Conservation (phyloP, 768 basidiomycete genomes). For the Porphyrellus cyaneotinctus region DNA sequence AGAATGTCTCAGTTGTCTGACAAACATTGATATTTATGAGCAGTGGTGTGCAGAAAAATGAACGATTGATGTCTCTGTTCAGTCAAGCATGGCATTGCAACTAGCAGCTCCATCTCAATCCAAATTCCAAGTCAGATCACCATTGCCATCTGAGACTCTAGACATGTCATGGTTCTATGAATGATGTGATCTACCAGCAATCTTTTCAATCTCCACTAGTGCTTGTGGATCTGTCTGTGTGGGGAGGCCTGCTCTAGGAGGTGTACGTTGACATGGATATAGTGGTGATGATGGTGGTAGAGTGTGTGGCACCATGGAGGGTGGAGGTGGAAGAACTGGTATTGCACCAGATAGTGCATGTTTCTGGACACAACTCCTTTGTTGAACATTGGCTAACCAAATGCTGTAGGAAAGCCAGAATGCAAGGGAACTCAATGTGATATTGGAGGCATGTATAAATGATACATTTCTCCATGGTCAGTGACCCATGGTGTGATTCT, state of each 20-base stretch:
- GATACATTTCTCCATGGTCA: conserved; percentile 47
- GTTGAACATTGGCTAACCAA: not conserved
- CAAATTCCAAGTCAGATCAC: not conserved
- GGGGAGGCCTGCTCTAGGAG: conserved; percentile 53
- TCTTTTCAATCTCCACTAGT: conserved; percentile 39
- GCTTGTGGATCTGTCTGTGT: conserved; percentile 50
- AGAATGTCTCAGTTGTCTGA: no score
- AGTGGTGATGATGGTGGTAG: conserved; percentile 45
- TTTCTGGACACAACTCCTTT: no score
- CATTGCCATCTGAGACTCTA: conserved; percentile 4
- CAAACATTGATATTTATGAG: conserved; percentile 62
- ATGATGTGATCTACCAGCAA: conserved; percentile 52
- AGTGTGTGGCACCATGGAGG: conserved; percentile 53
- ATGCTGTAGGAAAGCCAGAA: conserved; percentile 37
- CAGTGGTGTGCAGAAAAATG: conserved; percentile 65
- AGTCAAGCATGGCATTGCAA: conserved; percentile 41
- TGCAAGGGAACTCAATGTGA: conserved; percentile 49
- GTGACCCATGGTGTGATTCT: conserved; percentile 8
- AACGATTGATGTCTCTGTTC: conserved; percentile 76
- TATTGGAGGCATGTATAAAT: conserved; percentile 42
- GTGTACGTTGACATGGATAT: conserved; percentile 52
- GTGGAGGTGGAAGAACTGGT: conserved; percentile 49
- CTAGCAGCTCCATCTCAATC: not conserved
- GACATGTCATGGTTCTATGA: conserved; percentile 36
- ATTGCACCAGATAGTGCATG: conserved; percentile 46